Percentiles rank a stretch among this genome's conserved stretches.
Evolutionary conservation across 768 basidiomycete species (phyloP).

Genomic region (Podaxis rugospora): DNA sequence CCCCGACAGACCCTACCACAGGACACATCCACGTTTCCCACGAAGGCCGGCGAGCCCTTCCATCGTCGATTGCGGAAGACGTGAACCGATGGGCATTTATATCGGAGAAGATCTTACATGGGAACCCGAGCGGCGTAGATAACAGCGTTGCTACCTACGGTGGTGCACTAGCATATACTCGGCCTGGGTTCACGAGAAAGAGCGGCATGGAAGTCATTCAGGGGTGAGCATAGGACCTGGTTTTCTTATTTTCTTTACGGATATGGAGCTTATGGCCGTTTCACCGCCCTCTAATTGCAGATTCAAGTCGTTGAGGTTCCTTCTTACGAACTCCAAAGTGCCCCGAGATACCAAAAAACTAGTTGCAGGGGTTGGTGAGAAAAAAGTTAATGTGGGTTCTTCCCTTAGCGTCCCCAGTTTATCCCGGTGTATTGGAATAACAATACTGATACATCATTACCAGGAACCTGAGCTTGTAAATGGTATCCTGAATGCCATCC

Average conservation of each 20-base stretch:
- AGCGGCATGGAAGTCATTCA: slow-evolving; percentile 82
- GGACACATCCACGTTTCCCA: slow-evolving; percentile 63
- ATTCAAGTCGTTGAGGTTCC: slow-evolving; percentile 86
- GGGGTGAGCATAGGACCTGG: slow-evolving; percentile 54
- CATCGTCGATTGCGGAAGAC: slow-evolving; percentile 61
- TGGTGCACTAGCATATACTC: slow-evolving; percentile 87
- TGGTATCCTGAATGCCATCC: slow-evolving; percentile 74
- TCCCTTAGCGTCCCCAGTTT: neutral
- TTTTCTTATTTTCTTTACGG: neutral
- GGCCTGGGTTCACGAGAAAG: slow-evolving; percentile 71
- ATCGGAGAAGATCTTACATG: slow-evolving; percentile 93
- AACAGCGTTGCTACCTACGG: slow-evolving; percentile 93
- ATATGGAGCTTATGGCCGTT: slow-evolving; percentile 4
- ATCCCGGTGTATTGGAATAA: neutral
- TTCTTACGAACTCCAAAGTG: slow-evolving; percentile 90
- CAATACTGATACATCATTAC: slow-evolving; percentile 6
- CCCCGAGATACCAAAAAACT: slow-evolving; percentile 93
- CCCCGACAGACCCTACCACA: slow-evolving; percentile 35
- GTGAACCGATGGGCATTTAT: slow-evolving; percentile 94
- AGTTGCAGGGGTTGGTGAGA: slow-evolving; percentile 82
- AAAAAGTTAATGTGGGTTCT: slow-evolving; percentile 52
- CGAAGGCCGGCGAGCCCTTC: slow-evolving; percentile 60
- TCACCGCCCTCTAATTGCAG: slow-evolving; percentile 32
- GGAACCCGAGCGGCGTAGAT: slow-evolving; percentile 96
- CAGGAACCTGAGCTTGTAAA: slow-evolving; percentile 86